Evolutionary conservation across 768 basidiomycete species (phyloP).

Genomic region (Podaxis rugospora): DNA sequence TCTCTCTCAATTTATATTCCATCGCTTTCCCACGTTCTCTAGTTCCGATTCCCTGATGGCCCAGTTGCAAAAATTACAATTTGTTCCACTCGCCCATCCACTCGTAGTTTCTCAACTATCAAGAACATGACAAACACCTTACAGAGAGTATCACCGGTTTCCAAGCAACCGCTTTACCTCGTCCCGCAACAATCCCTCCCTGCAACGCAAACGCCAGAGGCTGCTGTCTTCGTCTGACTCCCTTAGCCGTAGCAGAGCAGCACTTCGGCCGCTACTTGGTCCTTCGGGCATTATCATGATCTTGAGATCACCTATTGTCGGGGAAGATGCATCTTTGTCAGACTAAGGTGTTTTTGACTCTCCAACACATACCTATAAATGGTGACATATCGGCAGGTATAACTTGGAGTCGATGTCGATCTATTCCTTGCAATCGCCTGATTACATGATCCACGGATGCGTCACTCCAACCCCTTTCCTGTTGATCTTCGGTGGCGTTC

Average conservation of each 20-base stretch:
- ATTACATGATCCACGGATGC: constrained; percentile 49
- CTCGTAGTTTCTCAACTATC: neutral
- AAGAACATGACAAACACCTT: too few relatives aligned
- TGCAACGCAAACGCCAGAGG: constrained; percentile 65
- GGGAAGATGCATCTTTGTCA: constrained; percentile 13
- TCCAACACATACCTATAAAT: constrained; percentile 48
- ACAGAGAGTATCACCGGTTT: neutral
- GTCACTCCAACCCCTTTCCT: constrained; percentile 69
- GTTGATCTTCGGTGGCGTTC: constrained; percentile 41
- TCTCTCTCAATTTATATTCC: constrained; percentile 5
- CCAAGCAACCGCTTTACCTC: constrained; percentile 39
- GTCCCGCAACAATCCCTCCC: constrained; percentile 36
- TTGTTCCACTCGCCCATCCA: neutral
- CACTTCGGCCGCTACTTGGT: constrained; percentile 16
- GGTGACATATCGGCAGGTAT: constrained; percentile 51
- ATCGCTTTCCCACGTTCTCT: constrained; percentile 15
- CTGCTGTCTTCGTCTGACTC: constrained; percentile 68
- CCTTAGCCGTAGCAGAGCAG: constrained; percentile 47
- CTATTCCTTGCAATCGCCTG: constrained; percentile 46
- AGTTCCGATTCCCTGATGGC: neutral
- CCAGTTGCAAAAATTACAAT: neutral
- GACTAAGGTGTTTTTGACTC: neutral
- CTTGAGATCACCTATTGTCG: constrained; percentile 58
- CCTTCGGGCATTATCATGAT: constrained; percentile 37
- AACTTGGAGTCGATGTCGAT: constrained; percentile 39